Conservation (phyloP, 768 basidiomycete genomes). For the Collybia sp. region DNA sequence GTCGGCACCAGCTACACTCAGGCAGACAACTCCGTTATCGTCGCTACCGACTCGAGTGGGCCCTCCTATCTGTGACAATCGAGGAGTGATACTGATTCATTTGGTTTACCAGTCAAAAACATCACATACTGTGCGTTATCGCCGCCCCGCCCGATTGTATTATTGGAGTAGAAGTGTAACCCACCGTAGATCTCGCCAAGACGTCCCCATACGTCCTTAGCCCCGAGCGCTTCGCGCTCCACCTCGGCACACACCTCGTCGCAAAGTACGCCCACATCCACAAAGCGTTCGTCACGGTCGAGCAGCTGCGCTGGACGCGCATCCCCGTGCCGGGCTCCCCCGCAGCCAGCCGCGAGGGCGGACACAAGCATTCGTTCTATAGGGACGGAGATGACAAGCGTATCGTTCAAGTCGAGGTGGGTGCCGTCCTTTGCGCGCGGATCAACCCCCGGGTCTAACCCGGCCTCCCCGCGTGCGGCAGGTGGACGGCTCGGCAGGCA, state of each 20-base stretch:
- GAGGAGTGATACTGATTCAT: neutral
- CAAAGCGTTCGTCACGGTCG: slow-evolving; percentile 66
- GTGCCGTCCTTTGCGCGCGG: slow-evolving; percentile 5
- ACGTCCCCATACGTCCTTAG: slow-evolving; percentile 81
- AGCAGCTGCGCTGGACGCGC: slow-evolving; percentile 82
- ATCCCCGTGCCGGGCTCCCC: slow-evolving; percentile 49
- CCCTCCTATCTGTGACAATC: slow-evolving; percentile 5
- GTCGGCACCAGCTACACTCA: slow-evolving; percentile 61
- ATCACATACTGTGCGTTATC: slow-evolving; percentile 51
- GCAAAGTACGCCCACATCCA: slow-evolving; percentile 74
- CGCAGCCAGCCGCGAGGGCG: slow-evolving; percentile 24
- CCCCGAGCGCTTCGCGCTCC: slow-evolving; percentile 83
- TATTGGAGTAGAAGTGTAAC: neutral
- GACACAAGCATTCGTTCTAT: slow-evolving; percentile 77
- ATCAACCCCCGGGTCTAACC: neutral
- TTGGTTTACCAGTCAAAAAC: slow-evolving; percentile 50
- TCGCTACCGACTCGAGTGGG: slow-evolving; percentile 90
- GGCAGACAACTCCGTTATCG: slow-evolving; percentile 84
- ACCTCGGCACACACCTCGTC: slow-evolving; percentile 80
- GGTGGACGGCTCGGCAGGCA: slow-evolving; percentile 65
- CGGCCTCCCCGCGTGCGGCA: slow-evolving; percentile 13
- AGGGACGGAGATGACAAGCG: slow-evolving; percentile 91
- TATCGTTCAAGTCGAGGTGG: slow-evolving; percentile 53
- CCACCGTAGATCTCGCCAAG: slow-evolving; percentile 70
- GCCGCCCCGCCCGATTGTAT: neutral